Evolutionary conservation across 2,329 filamentous ascomycete genomes (phyloP).

Genomic region (Calonectria ilicicola): DNA sequence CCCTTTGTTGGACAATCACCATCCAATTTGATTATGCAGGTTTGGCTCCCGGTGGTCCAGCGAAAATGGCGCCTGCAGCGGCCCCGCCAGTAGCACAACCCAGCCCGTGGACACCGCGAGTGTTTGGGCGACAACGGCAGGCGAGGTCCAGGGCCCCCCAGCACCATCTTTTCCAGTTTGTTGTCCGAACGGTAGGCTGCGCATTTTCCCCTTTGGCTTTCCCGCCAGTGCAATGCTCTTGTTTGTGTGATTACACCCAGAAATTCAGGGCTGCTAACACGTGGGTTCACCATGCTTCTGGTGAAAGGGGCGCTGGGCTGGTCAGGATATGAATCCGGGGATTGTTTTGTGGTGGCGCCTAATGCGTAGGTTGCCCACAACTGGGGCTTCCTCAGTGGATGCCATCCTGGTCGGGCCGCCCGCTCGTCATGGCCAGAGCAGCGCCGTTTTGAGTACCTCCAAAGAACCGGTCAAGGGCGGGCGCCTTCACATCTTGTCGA

Average conservation of each 20-base stretch:
- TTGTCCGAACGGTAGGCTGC: slow-evolving; percentile 20
- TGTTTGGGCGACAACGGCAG: slow-evolving; percentile 21
- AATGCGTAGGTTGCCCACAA: slow-evolving; percentile 44
- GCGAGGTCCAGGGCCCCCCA: slow-evolving; percentile 27
- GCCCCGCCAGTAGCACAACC: slow-evolving; percentile 32
- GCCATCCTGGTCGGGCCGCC: slow-evolving; percentile 45
- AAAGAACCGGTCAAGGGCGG: slow-evolving; percentile 35
- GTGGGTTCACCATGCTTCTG: slow-evolving; percentile 25
- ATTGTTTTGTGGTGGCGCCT: slow-evolving; percentile 45
- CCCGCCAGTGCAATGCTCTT: background rate
- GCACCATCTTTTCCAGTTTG: background rate
- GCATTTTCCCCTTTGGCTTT: slow-evolving; percentile 4
- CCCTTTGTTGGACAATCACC: slow-evolving; percentile 25
- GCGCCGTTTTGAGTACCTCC: slow-evolving; percentile 41
- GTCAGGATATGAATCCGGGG: slow-evolving; percentile 42
- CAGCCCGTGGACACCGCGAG: slow-evolving; percentile 9
- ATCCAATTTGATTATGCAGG: slow-evolving; percentile 21
- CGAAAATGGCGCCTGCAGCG: slow-evolving; percentile 37
- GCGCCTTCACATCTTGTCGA: slow-evolving; percentile 29
- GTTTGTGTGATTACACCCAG: background rate
- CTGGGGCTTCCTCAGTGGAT: slow-evolving; percentile 47
- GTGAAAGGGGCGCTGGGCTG: slow-evolving; percentile 38
- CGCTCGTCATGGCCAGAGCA: slow-evolving; percentile 44
- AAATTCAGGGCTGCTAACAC: slow-evolving; percentile 20
- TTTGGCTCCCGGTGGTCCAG: slow-evolving; percentile 19